Percentiles rank a stretch among this genome's conserved stretches.
phyloP scores from a whole-genome alignment of 306 rosid species.

The Cicer judaicum region DNA sequence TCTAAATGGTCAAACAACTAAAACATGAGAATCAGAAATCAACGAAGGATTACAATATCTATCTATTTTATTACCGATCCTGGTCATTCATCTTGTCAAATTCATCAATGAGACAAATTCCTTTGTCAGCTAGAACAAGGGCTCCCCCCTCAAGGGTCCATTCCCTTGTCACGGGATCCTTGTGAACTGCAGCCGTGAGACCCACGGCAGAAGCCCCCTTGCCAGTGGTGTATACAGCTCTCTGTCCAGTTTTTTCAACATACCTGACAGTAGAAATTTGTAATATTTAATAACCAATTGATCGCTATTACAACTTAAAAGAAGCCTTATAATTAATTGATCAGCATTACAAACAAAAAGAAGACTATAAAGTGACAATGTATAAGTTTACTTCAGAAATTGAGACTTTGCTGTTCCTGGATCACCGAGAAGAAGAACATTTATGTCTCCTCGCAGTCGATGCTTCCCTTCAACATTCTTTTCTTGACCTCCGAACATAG shows the following conservation, averaged over 20 bases:
- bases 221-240: constrained; percentile 98
- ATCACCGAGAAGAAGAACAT: constrained; percentile 94
- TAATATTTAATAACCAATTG: constrained; percentile 22
- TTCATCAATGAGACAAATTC: constrained; percentile 98
- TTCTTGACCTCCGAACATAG: constrained; percentile 99
- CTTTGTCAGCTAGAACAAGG: constrained; percentile 96
- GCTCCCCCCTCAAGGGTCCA: constrained; percentile 99
- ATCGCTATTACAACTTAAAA: not conserved
- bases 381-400: constrained; percentile 80
- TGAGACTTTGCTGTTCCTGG: constrained; percentile 99
- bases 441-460: constrained; percentile 87
- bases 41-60: not conserved
- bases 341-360: constrained; percentile 2
- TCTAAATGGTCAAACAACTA: constrained; percentile 14
- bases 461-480: constrained; percentile 93
- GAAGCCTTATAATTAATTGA: constrained; percentile 7
- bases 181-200: constrained; percentile 99
- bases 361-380: constrained; percentile 13
- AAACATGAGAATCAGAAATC: not conserved
- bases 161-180: constrained; percentile 97
- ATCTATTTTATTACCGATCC: constrained; percentile 70
- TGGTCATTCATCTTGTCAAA: constrained; percentile 99
- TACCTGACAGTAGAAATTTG: constrained; percentile 55
- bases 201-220: constrained; percentile 99
- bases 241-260: constrained; percentile 95